Conservation (phyloP, 352 stramenopile species). For the Globisporangium spiculum region DNA sequence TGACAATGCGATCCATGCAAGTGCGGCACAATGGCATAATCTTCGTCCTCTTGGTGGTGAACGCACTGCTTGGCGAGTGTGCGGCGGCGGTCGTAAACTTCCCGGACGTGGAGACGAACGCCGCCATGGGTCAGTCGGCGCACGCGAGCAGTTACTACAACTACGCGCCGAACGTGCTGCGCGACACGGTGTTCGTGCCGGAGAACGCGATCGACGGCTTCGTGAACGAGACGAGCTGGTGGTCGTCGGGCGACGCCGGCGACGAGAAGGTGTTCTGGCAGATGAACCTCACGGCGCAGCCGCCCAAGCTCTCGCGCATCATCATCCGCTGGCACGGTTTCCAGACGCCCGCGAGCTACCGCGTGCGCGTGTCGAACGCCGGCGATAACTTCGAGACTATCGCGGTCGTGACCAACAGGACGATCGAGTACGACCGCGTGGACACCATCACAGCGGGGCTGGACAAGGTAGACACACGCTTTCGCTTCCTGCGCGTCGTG, state of each 20-base stretch:
- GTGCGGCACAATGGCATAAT: not conserved
- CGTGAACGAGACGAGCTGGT: constrained; percentile 71
- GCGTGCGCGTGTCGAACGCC: constrained; percentile 56
- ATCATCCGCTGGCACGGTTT: constrained; percentile 79
- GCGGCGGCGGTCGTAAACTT: constrained; percentile 44
- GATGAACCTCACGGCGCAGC: constrained; percentile 58
- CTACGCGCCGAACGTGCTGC: constrained; percentile 57
- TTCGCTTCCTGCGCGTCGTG: constrained; percentile 53
- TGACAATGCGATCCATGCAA: not conserved
- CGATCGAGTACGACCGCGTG: constrained; percentile 60
- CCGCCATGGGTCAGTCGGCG: constrained; percentile 42
- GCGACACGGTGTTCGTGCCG: constrained; percentile 58
- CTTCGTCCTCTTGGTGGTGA: constrained; percentile 9
- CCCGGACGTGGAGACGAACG: constrained; percentile 67
- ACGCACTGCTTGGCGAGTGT: not conserved
- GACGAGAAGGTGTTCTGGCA: constrained; percentile 64
- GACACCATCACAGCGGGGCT: constrained; percentile 55
- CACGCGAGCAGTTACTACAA: constrained; percentile 76
- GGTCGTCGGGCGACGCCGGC: constrained; percentile 50
- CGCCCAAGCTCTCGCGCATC: constrained; percentile 45
- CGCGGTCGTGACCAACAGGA: constrained; percentile 35
- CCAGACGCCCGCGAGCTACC: constrained; percentile 52
- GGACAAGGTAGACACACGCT: constrained; percentile 37
- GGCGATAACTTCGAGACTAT: constrained; percentile 66
- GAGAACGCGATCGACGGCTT: constrained; percentile 75